A percentile compares a stretch with the other conserved stretches of the same genome.
Conservation (phyloP, 305 asterid genomes). For the Fraxinus albicans region DNA sequence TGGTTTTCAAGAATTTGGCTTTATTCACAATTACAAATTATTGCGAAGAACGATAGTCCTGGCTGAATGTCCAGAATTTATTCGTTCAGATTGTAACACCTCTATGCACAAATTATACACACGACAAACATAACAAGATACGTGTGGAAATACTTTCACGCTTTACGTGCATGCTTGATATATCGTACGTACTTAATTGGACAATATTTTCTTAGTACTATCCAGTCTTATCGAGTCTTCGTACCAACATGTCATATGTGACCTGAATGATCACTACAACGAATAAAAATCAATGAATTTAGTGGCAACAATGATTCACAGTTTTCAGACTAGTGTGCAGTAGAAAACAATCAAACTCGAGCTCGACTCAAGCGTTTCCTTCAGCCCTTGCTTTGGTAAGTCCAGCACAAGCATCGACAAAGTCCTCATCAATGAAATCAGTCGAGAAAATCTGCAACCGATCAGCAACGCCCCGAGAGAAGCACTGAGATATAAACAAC, state of each 20-base stretch:
- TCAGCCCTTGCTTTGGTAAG: conserved; percentile 58
- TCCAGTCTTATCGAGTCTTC: not conserved
- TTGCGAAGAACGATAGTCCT: not conserved
- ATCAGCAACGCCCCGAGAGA: conserved; percentile 46
- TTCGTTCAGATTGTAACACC: conserved; percentile 1
- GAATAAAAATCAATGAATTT: not conserved
- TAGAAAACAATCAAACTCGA: conserved; percentile 1
- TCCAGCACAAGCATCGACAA: conserved; percentile 82
- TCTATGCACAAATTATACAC: conserved; percentile 3
- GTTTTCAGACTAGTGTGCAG: not conserved
- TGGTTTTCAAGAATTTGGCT: not conserved
- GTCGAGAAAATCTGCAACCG: conserved; percentile 76
- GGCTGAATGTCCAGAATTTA: not conserved
- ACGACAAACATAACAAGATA: not conserved
- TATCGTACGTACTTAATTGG: not conserved
- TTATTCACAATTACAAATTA: not conserved
- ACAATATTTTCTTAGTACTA: not conserved
- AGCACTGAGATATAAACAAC: conserved; percentile 56
- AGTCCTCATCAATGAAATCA: conserved; percentile 76
- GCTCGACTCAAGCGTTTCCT: conserved; percentile 33
- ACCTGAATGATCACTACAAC: not conserved
- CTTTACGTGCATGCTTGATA: not conserved
- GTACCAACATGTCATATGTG: not conserved
- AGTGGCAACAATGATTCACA: conserved; percentile 2
- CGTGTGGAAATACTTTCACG: not conserved